Evolutionary conservation across 2,329 filamentous ascomycete species (phyloP).

Genomic region (Exophiala lecanii-corni): DNA sequence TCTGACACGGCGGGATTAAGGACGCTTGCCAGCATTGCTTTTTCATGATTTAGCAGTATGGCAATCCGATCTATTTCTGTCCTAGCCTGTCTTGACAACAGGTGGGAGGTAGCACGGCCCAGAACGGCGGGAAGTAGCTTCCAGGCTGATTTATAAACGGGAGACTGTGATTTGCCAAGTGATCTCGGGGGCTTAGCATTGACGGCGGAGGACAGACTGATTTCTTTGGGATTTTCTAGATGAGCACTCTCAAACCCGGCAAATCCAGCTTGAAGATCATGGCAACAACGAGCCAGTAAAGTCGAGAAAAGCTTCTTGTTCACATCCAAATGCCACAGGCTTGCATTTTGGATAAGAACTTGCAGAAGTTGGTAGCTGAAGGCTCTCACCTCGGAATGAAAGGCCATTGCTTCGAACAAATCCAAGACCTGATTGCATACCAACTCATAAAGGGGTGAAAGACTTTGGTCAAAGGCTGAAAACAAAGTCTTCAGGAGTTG

Average conservation of each 20-base stretch:
- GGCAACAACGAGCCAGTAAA: slow-evolving; percentile 65
- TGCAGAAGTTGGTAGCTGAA: slow-evolving; percentile 57
- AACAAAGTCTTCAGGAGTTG: slow-evolving; percentile 56
- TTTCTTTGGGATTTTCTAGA: neutral
- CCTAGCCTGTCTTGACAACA: slow-evolving; percentile 48
- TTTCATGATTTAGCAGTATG: slow-evolving; percentile 63
- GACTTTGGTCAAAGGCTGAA: slow-evolving; percentile 54
- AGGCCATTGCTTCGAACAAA: slow-evolving; percentile 57
- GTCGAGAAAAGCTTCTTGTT: slow-evolving; percentile 59
- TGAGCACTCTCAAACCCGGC: neutral
- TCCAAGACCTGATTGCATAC: slow-evolving; percentile 68
- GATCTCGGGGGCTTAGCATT: slow-evolving; percentile 2
- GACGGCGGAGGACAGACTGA: neutral
- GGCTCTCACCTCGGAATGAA: slow-evolving; percentile 51
- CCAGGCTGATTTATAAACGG: slow-evolving; percentile 54
- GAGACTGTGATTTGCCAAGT: slow-evolving; percentile 15
- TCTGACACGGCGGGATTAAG: slow-evolving; percentile 68
- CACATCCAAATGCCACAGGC: slow-evolving; percentile 62
- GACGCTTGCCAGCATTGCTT: slow-evolving; percentile 75
- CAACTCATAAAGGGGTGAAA: slow-evolving; percentile 57
- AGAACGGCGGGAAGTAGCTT: slow-evolving; percentile 61
- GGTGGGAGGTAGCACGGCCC: slow-evolving; percentile 54
- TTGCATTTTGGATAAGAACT: slow-evolving; percentile 57
- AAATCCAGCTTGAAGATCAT: slow-evolving; percentile 51
- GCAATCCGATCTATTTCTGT: slow-evolving; percentile 76